These are phyloP conservation scores for Collybia sordida DNA, from an alignment of 768 basidiomycete species.

Conservation along the genomic window DNA sequence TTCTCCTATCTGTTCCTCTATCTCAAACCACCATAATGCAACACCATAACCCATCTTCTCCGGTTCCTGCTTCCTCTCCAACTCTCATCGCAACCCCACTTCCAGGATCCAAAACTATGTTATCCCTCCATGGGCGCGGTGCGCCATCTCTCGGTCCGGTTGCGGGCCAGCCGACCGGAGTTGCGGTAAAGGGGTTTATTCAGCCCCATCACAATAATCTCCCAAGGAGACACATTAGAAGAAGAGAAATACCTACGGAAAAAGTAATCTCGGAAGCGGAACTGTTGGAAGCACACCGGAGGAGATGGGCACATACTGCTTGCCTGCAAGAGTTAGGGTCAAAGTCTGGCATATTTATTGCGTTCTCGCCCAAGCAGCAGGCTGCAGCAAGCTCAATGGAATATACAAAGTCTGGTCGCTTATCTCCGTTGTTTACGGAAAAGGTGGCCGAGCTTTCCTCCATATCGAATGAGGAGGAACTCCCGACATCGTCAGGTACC, in stretches of 20 bases:
- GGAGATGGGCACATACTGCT: neutral
- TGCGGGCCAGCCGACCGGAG: neutral
- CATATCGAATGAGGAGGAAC: neutral
- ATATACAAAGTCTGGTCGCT: neutral
- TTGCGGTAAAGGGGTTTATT: slow-evolving; percentile 1
- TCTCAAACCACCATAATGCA: neutral
- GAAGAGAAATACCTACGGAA: neutral
- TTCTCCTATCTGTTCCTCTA: neutral
- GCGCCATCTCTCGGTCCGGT: neutral
- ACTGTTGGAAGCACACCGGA: neutral
- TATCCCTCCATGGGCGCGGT: neutral
- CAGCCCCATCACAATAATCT: slow-evolving; percentile 9
- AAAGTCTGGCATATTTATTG: slow-evolving; percentile 4
- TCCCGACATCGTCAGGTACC: neutral
- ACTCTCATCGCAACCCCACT: neutral
- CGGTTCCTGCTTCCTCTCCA: slow-evolving; percentile 1
- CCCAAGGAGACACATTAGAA: slow-evolving; percentile 1
- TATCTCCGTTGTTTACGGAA: neutral
- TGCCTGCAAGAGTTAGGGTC: slow-evolving; percentile 5
- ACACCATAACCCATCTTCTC: neutral
- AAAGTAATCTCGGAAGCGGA: neutral
- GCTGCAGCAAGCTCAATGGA: neutral
- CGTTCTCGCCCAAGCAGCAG: neutral
- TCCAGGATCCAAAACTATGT: neutral
- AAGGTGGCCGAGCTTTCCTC: too few relatives aligned